phyloP scores from a whole-genome alignment of 306 rosid genomes.

The Adenanthera pavonina region DNA sequence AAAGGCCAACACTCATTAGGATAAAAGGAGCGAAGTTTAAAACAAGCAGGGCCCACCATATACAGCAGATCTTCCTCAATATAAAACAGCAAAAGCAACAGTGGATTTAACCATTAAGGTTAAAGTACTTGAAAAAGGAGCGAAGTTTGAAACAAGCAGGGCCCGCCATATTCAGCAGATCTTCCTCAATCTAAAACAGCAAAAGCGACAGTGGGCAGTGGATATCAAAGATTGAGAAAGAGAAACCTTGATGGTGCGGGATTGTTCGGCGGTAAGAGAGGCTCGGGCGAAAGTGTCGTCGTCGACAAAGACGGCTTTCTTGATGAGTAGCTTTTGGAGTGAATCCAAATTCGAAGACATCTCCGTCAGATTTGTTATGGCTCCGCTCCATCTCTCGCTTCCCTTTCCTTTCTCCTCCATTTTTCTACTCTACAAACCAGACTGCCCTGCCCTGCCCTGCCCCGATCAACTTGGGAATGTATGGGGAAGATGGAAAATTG shows the following conservation, averaged over 20 bases:
- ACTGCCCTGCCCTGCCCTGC: neutral
- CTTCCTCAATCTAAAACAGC: neutral
- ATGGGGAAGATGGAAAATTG: neutral
- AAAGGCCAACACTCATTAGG: neutral
- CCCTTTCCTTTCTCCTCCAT: conserved; percentile 78
- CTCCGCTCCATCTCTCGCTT: conserved; percentile 88
- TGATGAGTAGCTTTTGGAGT: conserved; percentile 81
- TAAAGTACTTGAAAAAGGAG: neutral
- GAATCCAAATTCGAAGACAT: conserved; percentile 81
- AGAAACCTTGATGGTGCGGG: conserved; percentile 80
- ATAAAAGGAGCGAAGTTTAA: neutral
- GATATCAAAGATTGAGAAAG: neutral
- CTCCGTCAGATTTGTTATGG: conserved; percentile 83
- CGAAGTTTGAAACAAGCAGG: neutral
- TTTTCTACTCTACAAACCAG: neutral
- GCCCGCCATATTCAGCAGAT: neutral
- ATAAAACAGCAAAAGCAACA: neutral
- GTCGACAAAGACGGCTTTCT: conserved; percentile 89
- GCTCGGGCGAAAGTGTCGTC: conserved; percentile 85
- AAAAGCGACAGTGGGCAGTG: neutral
- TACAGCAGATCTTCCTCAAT: neutral
- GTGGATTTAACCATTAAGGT: neutral
- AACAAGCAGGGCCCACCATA: neutral
- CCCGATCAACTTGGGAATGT: neutral
- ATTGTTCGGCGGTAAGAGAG: conserved; percentile 86